Percentiles rank a stretch among this genome's conserved stretches.
phyloP scores from a whole-genome alignment of 345 rosid genomes.

The Camelina sativa region DNA sequence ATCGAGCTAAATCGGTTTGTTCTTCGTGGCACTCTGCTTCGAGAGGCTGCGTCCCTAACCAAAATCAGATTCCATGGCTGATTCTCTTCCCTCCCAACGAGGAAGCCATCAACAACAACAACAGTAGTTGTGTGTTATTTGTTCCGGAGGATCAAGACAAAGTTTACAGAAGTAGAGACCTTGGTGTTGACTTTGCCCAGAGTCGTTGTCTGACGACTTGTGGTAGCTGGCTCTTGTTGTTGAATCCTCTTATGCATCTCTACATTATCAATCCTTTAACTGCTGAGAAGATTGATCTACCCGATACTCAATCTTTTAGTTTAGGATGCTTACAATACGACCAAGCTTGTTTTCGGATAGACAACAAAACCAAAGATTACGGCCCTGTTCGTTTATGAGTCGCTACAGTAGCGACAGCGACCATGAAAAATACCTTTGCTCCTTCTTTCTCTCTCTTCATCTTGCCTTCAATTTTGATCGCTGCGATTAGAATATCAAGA shows the following conservation, averaged over 20 bases:
- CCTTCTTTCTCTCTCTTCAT: too few species aligned
- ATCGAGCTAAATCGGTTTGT: slow-evolving; percentile 31
- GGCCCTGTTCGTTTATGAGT: too few species aligned
- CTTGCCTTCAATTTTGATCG: too few species aligned
- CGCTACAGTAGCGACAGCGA: too few species aligned
- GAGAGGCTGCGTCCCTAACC: slow-evolving; percentile 5
- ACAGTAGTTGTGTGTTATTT: not conserved
- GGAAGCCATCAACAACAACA: not conserved
- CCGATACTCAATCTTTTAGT: not conserved
- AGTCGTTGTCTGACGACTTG: slow-evolving; percentile 16
- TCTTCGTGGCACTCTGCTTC: slow-evolving; percentile 27
- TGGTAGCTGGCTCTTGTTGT: slow-evolving; percentile 26
- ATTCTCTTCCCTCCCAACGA: slow-evolving; percentile 21
- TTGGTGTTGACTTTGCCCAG: not conserved
- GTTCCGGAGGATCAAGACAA: slow-evolving; percentile 12
- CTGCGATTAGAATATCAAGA: too few species aligned
- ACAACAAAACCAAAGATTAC: slow-evolving; percentile 1
- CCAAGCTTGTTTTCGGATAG: not conserved
- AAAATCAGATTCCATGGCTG: slow-evolving; percentile 35
- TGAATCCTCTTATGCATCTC: not conserved
- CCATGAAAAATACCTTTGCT: too few species aligned
- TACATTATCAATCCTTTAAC: slow-evolving; percentile 21
- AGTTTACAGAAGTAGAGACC: slow-evolving; percentile 13
- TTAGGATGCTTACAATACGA: not conserved
- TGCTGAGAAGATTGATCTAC: slow-evolving; percentile 29